Base-by-base conservation (phyloP, 1,139 yeast species). In the Nakaseomyces delphensis region DNA sequence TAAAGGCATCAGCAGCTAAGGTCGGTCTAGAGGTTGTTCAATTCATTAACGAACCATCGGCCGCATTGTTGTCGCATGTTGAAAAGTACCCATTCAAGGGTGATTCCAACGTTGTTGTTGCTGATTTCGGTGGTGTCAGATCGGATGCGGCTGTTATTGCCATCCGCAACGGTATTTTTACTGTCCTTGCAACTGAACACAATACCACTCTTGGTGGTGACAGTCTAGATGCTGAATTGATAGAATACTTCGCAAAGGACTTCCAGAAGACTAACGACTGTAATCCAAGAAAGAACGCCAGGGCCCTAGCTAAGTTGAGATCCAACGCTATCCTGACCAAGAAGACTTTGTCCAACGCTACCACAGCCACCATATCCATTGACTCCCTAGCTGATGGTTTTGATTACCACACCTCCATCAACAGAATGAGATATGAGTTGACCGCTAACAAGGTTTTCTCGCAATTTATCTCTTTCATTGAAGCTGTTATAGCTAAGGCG, bases 101-200 rank as follows among this genome's bases (percentile, higher is more conserved):
- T 54, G 96, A 91, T 66, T 84, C 81, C 68, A 70, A 85, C 47
- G 86, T 82, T 56, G 93, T 85, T 43, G 96, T 93, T 54, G 94
- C 95, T 41, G 98, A 91, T 66, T 84, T 91, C 59, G 99, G 98
- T 64, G 97, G 96, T 62, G 76, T 87, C 55, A 79, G 98, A 69
- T 82, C 95, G 33, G 98, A 91, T 63, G 96, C 91, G 50, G 96
- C 98, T 45, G 91, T 93, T 43, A 72, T 91, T 58, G 78, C 96
- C 38, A 85, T 82, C 48, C 82, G 97, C 71, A 58, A 55, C 44
- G 98, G 98, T 57, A 77, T 89, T 51, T 75, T 85, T 68, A 91
- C 98, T 46, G 73, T 87, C 42, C 72, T 91, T 55, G 82, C 95
- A 47, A 86, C 97, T 54, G 78, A 79, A 48, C 96, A 89, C 62